Conservation (phyloP, 2,329 filamentous ascomycete species). For the Cyphellophora attinorum region DNA sequence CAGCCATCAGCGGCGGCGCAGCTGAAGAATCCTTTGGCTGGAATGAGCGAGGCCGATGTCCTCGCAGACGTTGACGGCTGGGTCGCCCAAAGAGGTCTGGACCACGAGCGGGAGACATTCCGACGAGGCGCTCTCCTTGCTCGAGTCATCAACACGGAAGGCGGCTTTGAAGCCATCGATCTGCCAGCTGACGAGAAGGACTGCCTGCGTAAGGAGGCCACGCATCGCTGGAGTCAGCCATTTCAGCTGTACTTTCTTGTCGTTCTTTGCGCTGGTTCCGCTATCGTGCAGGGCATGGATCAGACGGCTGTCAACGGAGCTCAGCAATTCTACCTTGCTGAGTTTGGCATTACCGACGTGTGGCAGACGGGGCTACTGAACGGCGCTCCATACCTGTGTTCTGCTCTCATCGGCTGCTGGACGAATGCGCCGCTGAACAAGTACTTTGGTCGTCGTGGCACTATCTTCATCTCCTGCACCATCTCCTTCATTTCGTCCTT, state of each 20-base stretch:
- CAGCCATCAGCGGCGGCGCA: slow-evolving; percentile 6
- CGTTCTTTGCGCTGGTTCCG: slow-evolving; percentile 39
- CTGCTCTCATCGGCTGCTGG: slow-evolving; percentile 37
- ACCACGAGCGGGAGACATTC: slow-evolving; percentile 38
- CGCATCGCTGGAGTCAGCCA: slow-evolving; percentile 41
- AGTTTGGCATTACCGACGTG: slow-evolving; percentile 4
- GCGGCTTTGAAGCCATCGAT: slow-evolving; percentile 36
- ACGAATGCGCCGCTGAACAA: slow-evolving; percentile 45
- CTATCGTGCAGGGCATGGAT: slow-evolving; percentile 45
- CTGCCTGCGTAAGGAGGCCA: slow-evolving; percentile 32
- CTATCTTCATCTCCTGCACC: slow-evolving; percentile 41
- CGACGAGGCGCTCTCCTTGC: slow-evolving; percentile 43
- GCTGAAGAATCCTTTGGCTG: slow-evolving; percentile 42
- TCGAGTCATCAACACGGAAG: slow-evolving; percentile 40
- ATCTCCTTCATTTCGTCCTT: neutral
- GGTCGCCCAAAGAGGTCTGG: slow-evolving; percentile 36
- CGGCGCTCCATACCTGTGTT: slow-evolving; percentile 35
- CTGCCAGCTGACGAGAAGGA: slow-evolving; percentile 33
- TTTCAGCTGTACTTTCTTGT: slow-evolving; percentile 38
- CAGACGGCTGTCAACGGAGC: slow-evolving; percentile 40
- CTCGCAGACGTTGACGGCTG: slow-evolving; percentile 46
- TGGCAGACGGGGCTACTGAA: slow-evolving; percentile 31
- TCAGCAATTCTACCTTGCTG: slow-evolving; percentile 13
- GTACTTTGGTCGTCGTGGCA: slow-evolving; percentile 59
- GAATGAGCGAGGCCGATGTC: slow-evolving; percentile 42